Percentiles rank a stretch among this genome's conserved stretches.
phyloP scores from a whole-genome alignment of 257 asterid genomes.

The Gynochthodes officinalis region DNA sequence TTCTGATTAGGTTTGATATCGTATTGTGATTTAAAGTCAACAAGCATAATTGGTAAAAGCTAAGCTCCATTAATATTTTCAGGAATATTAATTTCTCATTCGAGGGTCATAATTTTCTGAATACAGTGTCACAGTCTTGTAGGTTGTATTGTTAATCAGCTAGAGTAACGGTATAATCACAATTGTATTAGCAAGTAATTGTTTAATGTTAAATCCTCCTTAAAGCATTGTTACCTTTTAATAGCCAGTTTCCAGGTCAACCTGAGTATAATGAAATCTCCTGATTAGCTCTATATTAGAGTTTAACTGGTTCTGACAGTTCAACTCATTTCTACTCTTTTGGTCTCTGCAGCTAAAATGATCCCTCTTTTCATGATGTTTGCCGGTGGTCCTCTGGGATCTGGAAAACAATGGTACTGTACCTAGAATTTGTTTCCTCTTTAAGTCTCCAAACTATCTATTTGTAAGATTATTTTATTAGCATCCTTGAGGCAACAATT shows the following conservation, averaged over 20 bases:
- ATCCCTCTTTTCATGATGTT: slow-evolving; percentile 85
- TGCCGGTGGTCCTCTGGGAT: slow-evolving; percentile 98
- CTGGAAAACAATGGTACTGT: slow-evolving; percentile 91
- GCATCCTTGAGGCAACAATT: neutral
- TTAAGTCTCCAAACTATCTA: neutral
- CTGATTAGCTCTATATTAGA: neutral
- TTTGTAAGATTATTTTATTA: neutral
- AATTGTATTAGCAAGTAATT: neutral
- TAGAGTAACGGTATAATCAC: neutral
- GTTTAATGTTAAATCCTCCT: neutral
- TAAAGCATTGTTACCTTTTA: neutral
- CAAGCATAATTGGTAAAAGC: neutral
- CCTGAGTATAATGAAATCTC: neutral
- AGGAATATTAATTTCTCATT: neutral
- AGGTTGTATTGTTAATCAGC: neutral
- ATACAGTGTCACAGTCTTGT: neutral
- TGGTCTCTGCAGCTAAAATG: slow-evolving; percentile 77
- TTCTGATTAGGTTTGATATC: neutral
- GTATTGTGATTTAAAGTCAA: neutral
- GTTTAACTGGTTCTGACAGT: neutral
- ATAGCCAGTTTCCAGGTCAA: neutral
- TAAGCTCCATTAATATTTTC: neutral
- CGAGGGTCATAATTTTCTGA: neutral
- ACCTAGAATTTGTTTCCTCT: neutral
- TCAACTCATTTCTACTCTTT: neutral